Evolutionary conservation across 2,329 filamentous ascomycete species (phyloP).

Genomic region (Diaporthe sp.): DNA sequence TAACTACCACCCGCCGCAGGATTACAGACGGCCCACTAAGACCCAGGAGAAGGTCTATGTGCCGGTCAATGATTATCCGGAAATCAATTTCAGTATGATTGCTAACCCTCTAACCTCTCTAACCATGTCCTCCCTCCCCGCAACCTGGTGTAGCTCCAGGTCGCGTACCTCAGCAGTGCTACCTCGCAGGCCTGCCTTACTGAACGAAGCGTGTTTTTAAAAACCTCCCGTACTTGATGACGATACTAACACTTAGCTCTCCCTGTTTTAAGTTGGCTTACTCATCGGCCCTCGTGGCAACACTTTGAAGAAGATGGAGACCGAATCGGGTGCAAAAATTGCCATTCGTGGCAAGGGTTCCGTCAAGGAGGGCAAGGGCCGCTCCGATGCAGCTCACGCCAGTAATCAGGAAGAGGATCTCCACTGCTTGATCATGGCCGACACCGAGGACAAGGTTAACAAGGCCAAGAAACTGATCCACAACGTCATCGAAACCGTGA

Average conservation of each 20-base stretch:
- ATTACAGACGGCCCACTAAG: conserved; percentile 99
- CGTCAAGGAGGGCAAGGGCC: conserved; percentile 99
- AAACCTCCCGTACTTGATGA: conserved; percentile 51
- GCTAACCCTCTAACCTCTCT: conserved; percentile 96
- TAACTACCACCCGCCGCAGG: conserved; percentile 98
- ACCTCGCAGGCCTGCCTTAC: conserved; percentile 50
- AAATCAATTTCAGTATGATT: conserved; percentile 99
- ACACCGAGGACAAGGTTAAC: conserved; percentile 99
- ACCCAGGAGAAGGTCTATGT: conserved; percentile 99
- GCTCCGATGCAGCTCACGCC: conserved; percentile 97
- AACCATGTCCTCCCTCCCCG: conserved; percentile 66
- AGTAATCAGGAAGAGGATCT: conserved; percentile 99
- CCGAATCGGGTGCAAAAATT: conserved; percentile 97
- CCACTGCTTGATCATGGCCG: conserved; percentile 99
- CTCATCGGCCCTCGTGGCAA: conserved; percentile 99
- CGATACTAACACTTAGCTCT: conserved; percentile 93
- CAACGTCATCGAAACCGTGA: conserved; percentile 97
- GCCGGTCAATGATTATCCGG: conserved; percentile 99
- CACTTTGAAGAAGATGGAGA: conserved; percentile 99
- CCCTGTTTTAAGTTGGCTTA: conserved; percentile 95
- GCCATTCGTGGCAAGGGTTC: conserved; percentile 99
- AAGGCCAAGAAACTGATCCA: conserved; percentile 99
- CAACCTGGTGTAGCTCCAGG: conserved; percentile 62
- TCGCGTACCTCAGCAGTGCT: conserved; percentile 46
- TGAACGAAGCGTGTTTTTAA: conserved; percentile 55